Base-by-base conservation (phyloP, 108 stramenopile species). In the Ochromonas danica region DNA sequence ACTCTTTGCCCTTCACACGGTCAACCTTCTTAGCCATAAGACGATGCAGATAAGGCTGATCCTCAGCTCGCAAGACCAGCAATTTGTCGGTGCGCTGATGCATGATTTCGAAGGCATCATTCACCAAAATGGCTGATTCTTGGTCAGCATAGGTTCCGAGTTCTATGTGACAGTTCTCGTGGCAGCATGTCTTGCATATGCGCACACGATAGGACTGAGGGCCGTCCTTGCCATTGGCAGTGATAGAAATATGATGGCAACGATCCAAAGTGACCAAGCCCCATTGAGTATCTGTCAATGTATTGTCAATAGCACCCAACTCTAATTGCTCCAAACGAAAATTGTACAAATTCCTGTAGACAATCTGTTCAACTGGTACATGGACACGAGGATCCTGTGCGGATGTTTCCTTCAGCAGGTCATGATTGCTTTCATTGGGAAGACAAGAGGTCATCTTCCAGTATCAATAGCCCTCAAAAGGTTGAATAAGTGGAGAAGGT, bases 81-180 rank as follows among this genome's bases (percentile, higher is more conserved):
- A 72, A 41, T 28, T 41, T 38, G 71, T 43, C 41, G 36, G 10
- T 6, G 1, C 71, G 71, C 1, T 41, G 25, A 1, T 42, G 25
- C 41, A 42, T 40, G 17, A 72, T 72, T 43, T 72, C 71, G 17
- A 22, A 43, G n/a, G 40, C 36, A 41, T 72, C 71, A 41, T 72
- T 72, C 36, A 72, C 71, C 41, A 72, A 3, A 2, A 72, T 42
- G 36, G 71, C 71, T 3, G 71, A 72, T 72, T 72, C 71, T 43
- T 72, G 40, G 25, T 72, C 71, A 41, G 10, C 30, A 30, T 72
- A 72, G 1, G 41, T 42, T 10, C 71, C 71, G 17, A 72, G 71
- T 25, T 72, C 41, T 38, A 72, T 67, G 17, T 67, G 63, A 17
- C 27, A 28, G 2, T 1, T 67, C 3, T 31, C 63, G 17, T 35